Evolutionary conservation across 257 asterid genomes (phyloP), one percentile per base, ranked within the genome.

Genomic region (Voacanga thouarsii): DNA sequence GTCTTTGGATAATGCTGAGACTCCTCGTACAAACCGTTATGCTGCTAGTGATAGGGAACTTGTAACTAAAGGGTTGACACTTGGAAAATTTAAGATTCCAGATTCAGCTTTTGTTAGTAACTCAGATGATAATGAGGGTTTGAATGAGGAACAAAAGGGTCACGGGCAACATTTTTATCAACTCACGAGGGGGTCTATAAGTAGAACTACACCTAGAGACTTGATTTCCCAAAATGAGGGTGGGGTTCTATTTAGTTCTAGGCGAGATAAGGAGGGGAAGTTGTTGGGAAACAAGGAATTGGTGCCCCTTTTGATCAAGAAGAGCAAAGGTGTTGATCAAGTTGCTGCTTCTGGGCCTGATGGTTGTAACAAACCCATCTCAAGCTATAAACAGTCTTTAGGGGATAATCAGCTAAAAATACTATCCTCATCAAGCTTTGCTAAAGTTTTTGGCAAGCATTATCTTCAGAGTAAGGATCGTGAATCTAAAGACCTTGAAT

Each of bases 111-210:
- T 49, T 6, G 55, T 49, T 49, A 49, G 55, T 49, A 10, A 79
- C 83, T 75, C 89, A 37, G 82, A 75, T 72, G 83, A 74, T 56
- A 78, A 79, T 81, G 96, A 86, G 26, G 83, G 81, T 66, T 66
- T 78, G 60, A 87, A 82, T 68, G 71, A 67, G 69, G 86, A 78
- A 83, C 86, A 82, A 77, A 89, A 82, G 23, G 12, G 44, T 79
- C 90, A 74, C 74, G 86, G 97, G 94, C 90, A 85, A 83, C 82
- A 81, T 78, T 87, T 91, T 82, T 85, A 87, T 82, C 96, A 86
- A 74, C 75, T 90, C 78, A 87, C 86, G 26, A 88, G 93, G 61
- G 89, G 87, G 78, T 81, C 93, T 23, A 86, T 90, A 78, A 84
- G 84, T 65, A 76, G 87, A 80, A 84, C 72, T 78, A 77, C 80